Percentiles rank a stretch among this genome's conserved stretches.
phyloP scores from a whole-genome alignment of 2,329 filamentous ascomycete genomes.

The Apiospora koreana region DNA sequence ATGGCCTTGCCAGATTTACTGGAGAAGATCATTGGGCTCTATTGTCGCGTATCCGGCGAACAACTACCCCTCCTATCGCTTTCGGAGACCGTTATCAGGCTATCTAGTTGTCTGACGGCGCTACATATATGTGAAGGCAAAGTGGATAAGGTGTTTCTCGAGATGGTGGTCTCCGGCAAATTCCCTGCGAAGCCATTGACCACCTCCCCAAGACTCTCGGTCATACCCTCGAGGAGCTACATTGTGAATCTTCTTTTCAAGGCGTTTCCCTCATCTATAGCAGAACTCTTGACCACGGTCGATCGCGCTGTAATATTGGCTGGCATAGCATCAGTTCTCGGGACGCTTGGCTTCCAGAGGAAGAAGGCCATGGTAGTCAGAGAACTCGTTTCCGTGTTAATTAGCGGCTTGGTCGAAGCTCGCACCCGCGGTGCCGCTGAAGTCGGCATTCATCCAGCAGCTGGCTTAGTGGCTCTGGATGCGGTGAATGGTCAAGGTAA shows the following conservation, averaged over 20 bases:
- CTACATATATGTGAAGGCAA: slow-evolving; percentile 67
- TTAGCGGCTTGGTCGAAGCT: slow-evolving; percentile 84
- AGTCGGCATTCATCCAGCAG: slow-evolving; percentile 91
- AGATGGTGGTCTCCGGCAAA: slow-evolving; percentile 65
- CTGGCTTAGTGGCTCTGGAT: slow-evolving; percentile 75
- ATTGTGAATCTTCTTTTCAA: slow-evolving; percentile 68
- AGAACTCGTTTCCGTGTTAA: slow-evolving; percentile 80
- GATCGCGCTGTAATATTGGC: slow-evolving; percentile 80
- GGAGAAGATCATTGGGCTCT: slow-evolving; percentile 73
- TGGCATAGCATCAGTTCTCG: slow-evolving; percentile 85
- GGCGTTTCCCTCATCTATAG: slow-evolving; percentile 67
- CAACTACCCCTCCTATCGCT: slow-evolving; percentile 69
- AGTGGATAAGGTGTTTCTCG: slow-evolving; percentile 60
- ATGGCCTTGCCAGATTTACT: slow-evolving; percentile 70
- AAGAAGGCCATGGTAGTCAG: slow-evolving; percentile 91
- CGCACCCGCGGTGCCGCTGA: slow-evolving; percentile 93
- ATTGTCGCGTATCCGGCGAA: slow-evolving; percentile 70
- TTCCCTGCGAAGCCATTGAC: slow-evolving; percentile 51
- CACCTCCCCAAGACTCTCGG: slow-evolving; percentile 56
- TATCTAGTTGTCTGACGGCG: slow-evolving; percentile 68
- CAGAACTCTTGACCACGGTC: slow-evolving; percentile 68
- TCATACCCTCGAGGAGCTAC: slow-evolving; percentile 59
- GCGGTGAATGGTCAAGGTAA: slow-evolving; percentile 50
- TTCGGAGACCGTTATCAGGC: slow-evolving; percentile 73
- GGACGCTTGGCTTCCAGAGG: slow-evolving; percentile 74